phyloP scores from a whole-genome alignment of 352 stramenopile genomes.

The Pythium sukuiense region DNA sequence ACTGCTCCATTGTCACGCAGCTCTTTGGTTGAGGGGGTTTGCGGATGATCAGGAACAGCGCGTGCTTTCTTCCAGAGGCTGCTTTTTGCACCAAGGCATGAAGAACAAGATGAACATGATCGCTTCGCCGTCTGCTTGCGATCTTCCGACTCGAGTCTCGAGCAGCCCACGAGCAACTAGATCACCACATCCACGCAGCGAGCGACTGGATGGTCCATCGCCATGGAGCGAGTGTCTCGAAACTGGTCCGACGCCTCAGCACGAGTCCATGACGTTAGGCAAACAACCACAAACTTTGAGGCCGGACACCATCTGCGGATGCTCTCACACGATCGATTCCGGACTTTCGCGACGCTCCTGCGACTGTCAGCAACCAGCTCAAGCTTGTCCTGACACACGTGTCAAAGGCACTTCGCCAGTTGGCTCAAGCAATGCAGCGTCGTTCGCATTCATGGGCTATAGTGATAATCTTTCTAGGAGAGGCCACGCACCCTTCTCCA shows the following conservation, averaged over 20 bases:
- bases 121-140: neutral
- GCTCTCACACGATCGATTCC: neutral
- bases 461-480: no score
- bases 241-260: no score
- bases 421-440: neutral
- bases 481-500: no score
- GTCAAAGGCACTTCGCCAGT: neutral
- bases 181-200: neutral
- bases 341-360: neutral
- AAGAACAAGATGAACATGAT: neutral
- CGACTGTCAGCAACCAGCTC: neutral
- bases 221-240: no score
- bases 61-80: neutral
- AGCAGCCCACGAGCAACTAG: neutral
- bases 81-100: neutral
- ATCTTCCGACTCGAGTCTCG: no score
- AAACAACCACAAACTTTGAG: neutral
- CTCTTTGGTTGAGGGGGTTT: no score
- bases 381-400: neutral
- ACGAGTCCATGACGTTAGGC: no score
- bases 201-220: neutral
- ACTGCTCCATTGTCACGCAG: neutral
- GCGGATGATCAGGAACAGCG: no score
- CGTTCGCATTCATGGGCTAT: no score
- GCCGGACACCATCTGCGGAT: neutral